Evolutionary conservation across 1,139 yeast species (phyloP).

Genomic region (Groenewaldozyma auringiensis): DNA sequence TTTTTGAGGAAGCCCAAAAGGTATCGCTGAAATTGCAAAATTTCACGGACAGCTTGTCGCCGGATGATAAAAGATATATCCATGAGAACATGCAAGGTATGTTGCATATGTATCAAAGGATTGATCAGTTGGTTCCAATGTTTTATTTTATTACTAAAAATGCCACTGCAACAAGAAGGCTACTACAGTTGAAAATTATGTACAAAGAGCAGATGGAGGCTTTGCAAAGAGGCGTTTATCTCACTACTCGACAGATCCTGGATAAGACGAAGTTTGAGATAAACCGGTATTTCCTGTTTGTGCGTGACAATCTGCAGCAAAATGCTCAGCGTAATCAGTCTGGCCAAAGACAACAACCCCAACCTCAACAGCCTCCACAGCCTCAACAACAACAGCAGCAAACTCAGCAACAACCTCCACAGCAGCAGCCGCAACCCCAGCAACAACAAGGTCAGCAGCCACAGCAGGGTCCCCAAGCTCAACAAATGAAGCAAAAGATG

Average conservation of each 20-base stretch:
- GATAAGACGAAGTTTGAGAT: constrained; percentile 66
- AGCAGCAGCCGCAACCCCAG: constrained; percentile 9
- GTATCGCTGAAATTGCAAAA: constrained; percentile 62
- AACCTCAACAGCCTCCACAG: constrained; percentile 4
- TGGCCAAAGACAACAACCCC: constrained; percentile 7
- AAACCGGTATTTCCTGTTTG: constrained; percentile 66
- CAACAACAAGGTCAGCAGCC: too few species aligned
- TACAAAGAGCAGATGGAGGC: constrained; percentile 68
- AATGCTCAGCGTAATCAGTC: constrained; percentile 5
- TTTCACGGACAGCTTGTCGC: constrained; percentile 51
- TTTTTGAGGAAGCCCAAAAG: constrained; percentile 61
- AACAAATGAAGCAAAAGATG: constrained; percentile 4
- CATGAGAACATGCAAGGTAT: constrained; percentile 50
- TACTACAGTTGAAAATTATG: constrained; percentile 73
- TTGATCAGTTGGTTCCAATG: constrained; percentile 70
- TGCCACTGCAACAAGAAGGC: constrained; percentile 63
- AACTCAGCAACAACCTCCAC: constrained; percentile 8
- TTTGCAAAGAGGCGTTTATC: constrained; percentile 51
- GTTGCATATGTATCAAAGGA: constrained; percentile 57
- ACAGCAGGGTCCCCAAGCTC: background rate
- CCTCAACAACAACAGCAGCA: constrained; percentile 12
- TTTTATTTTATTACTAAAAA: constrained; percentile 68
- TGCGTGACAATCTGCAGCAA: constrained; percentile 43
- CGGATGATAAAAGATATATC: constrained; percentile 57
- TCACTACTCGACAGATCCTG: constrained; percentile 61